These are phyloP conservation scores for Geotrichum restrictum DNA, from an alignment of 1,139 yeast species.

Conservation along the genomic window DNA sequence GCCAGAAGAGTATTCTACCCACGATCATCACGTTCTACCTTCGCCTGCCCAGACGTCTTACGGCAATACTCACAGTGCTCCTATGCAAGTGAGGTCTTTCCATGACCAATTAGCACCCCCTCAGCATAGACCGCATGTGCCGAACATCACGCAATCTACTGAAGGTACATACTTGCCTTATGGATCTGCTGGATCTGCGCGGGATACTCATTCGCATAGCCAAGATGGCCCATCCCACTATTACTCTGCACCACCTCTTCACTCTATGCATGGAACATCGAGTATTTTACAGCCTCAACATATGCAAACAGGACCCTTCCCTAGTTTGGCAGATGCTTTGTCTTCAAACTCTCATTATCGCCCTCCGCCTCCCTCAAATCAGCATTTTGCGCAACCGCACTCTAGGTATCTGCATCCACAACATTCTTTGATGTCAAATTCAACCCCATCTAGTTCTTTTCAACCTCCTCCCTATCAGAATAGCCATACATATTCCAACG, in stretches of 20 bases:
- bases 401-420: conserved; percentile 1
- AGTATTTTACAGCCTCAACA: not conserved
- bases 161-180: too few relatives aligned
- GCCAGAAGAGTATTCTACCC: not conserved
- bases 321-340: not conserved
- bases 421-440: not conserved
- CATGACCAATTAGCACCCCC: not conserved
- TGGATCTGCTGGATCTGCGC: not conserved
- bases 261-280: not conserved
- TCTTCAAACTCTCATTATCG: not conserved
- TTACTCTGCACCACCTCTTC: not conserved
- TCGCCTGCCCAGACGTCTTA: not conserved
- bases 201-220: not conserved
- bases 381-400: not conserved
- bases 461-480: not conserved
- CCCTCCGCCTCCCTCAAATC: not conserved
- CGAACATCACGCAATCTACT: not conserved
- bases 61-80: not conserved
- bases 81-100: not conserved
- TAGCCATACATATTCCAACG: not conserved
- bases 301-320: not conserved
- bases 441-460: not conserved
- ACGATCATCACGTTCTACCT: not conserved
- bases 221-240: not conserved
- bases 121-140: not conserved